Evolutionary conservation across 345 rosid genomes (phyloP), one percentile per base, ranked within the genome.

Genomic region (Trapa bicornis): DNA sequence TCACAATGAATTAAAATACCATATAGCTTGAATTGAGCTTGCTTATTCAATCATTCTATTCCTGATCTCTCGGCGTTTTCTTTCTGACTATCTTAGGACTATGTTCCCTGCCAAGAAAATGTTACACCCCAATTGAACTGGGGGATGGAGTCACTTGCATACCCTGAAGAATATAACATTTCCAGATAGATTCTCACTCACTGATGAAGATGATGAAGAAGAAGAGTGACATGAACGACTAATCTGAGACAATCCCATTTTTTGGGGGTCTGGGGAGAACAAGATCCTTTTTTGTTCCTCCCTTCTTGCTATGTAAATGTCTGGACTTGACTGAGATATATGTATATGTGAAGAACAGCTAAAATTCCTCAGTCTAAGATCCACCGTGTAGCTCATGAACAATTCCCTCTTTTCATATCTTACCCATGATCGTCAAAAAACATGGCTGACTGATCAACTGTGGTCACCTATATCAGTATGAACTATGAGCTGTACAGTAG

Each of bases 91-190:
- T 68, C 37, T 22, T 64, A 94, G 99, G 96, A 91, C 58, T 94
- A 94, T 42, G 89, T 87, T 45, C 99, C 99, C 3, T 82, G 89
- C 72, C 97, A 82, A 67, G 97, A 91, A 72, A 80, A 84, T 71
- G 93, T 79, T 66, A 92, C 89, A 60, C 77, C 97, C 4, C 89
- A 84, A 79, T 78, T 89, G 83, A 86, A 82, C 73, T 94, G 99
- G 97, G 97, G 91, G 78, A 82, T 83, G 71, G 91, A 91, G 79
- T 86, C 84, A 72, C 83, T 82, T 68, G 85, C 81, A 71, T 86
- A 85, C 78, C 61, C 89, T 58, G 78, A 82, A 72, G 65, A 77
- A 16, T 83, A 80, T 75, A 22, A 76, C 67, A 73, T 81, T 32
- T 76, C 87, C 36, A 80, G 85, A 73, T 79, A 72, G 83, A 61